Conservation (phyloP, 805 yeast genomes). For the Kodamaea laetipori region DNA sequence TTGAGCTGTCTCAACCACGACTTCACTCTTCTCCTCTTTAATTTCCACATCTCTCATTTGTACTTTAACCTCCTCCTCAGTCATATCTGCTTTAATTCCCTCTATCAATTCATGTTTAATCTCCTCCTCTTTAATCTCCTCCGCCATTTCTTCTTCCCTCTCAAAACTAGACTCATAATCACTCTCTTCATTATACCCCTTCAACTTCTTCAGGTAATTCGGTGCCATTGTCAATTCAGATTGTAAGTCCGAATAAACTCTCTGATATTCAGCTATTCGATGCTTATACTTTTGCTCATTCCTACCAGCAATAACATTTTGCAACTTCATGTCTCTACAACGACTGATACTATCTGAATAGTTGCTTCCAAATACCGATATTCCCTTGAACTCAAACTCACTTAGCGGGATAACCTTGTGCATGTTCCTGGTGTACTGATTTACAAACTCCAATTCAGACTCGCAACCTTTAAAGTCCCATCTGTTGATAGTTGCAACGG, state of each 20-base stretch:
- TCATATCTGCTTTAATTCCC: no score
- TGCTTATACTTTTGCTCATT: slow-evolving; percentile 23
- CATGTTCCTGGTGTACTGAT: slow-evolving; percentile 7
- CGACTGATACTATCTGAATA: slow-evolving; percentile 14
- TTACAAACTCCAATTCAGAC: slow-evolving; percentile 26
- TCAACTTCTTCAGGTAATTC: slow-evolving; percentile 10
- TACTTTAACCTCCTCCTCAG: no score
- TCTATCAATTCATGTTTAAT: not conserved
- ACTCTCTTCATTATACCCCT: slow-evolving; percentile 12
- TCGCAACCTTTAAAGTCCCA: slow-evolving; percentile 36
- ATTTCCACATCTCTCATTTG: no score
- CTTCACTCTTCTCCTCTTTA: no score
- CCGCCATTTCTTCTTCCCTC: not conserved
- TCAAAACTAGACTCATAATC: slow-evolving; percentile 7
- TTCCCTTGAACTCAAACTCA: slow-evolving; percentile 15
- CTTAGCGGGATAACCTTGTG: slow-evolving; percentile 8
- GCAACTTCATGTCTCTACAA: slow-evolving; percentile 24
- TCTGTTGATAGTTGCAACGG: slow-evolving; percentile 30
- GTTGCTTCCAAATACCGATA: slow-evolving; percentile 11
- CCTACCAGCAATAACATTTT: slow-evolving; percentile 31
- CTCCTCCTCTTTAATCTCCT: not conserved
- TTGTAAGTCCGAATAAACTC: slow-evolving; percentile 19
- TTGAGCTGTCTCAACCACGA: no score
- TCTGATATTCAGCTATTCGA: slow-evolving; percentile 28
- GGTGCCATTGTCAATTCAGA: slow-evolving; percentile 10